A percentile compares a stretch with the other conserved stretches of the same genome.
Conservation (phyloP, 208 protist genomes). For the Leishmania guyanensis region DNA sequence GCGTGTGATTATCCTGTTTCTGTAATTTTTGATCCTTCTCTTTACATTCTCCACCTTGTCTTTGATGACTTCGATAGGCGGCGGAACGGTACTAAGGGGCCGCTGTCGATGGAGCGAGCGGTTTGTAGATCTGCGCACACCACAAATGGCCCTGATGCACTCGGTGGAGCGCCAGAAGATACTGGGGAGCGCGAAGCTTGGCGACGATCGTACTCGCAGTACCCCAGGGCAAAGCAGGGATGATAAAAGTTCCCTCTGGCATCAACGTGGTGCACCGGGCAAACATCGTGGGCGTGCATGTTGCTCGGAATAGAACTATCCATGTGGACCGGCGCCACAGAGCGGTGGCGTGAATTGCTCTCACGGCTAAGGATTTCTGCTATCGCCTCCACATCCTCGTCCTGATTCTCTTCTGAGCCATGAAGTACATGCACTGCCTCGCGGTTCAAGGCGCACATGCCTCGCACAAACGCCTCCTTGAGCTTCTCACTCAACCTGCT, state of each 20-base stretch:
- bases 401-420: constrained; percentile 35
- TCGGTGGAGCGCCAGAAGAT: background rate
- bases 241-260: constrained; percentile 59
- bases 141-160: constrained; percentile 61
- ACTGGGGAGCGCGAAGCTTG: background rate
- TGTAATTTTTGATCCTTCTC: background rate
- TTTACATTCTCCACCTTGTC: constrained; percentile 23
- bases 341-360: constrained; percentile 10
- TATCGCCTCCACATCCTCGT: constrained; percentile 46
- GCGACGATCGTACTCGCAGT: constrained; percentile 18
- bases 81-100: constrained; percentile 5
- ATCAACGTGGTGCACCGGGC: constrained; percentile 52
- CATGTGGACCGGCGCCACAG: constrained; percentile 3
- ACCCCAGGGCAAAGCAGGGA: constrained; percentile 62
- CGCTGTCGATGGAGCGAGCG: constrained; percentile 21
- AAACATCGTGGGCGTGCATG: constrained; percentile 26
- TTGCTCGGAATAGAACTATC: constrained; percentile 5
- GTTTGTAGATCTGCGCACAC: constrained; percentile 51
- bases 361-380: constrained; percentile 55
- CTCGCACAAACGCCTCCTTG: constrained; percentile 82
- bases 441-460: constrained; percentile 89
- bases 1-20: background rate
- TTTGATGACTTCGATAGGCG: constrained; percentile 12
- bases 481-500: constrained; percentile 63
- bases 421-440: constrained; percentile 89